Percentiles rank a stretch among this genome's conserved stretches.
phyloP scores from a whole-genome alignment of 1,139 yeast species.

The Nadsonia starkeyi-henricii region DNA sequence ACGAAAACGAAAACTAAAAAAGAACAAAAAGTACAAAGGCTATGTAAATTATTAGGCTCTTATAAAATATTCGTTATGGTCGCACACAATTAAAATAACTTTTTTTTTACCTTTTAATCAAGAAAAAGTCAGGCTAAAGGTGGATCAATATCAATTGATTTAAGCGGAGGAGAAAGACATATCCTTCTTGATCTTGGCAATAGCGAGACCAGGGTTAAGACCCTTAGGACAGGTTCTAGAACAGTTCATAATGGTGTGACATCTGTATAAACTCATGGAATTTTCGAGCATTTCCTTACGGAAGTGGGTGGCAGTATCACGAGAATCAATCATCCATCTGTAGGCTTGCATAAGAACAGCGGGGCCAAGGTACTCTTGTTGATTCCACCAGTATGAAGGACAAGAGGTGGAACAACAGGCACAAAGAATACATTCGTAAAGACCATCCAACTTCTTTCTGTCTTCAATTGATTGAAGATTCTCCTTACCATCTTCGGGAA shows the following conservation, averaged over 20 bases:
- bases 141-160: not conserved
- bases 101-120: too few relatives aligned
- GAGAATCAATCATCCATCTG: slow-evolving; percentile 95
- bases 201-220: slow-evolving; percentile 92
- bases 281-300: slow-evolving; percentile 89
- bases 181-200: slow-evolving; percentile 91
- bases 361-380: slow-evolving; percentile 95
- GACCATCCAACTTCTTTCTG: slow-evolving; percentile 90
- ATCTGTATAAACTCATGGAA: slow-evolving; percentile 94
- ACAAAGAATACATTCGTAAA: slow-evolving; percentile 94
- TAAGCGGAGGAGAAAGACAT: slow-evolving; percentile 47
- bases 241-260: slow-evolving; percentile 98
- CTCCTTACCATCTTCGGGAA: slow-evolving; percentile 85
- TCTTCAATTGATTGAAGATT: slow-evolving; percentile 83
- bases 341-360: slow-evolving; percentile 98
- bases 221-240: slow-evolving; percentile 97
- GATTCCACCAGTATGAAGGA: slow-evolving; percentile 99
- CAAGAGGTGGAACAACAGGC: slow-evolving; percentile 98
- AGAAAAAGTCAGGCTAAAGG: too few relatives aligned
- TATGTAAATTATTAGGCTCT: too few relatives aligned
- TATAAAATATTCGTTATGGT: too few relatives aligned
- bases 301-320: slow-evolving; percentile 73
- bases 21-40: too few relatives aligned
- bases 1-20: too few relatives aligned
- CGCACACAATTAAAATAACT: too few relatives aligned